Conservation (phyloP, 129 eudicot genomes). For the Arctium minus region DNA sequence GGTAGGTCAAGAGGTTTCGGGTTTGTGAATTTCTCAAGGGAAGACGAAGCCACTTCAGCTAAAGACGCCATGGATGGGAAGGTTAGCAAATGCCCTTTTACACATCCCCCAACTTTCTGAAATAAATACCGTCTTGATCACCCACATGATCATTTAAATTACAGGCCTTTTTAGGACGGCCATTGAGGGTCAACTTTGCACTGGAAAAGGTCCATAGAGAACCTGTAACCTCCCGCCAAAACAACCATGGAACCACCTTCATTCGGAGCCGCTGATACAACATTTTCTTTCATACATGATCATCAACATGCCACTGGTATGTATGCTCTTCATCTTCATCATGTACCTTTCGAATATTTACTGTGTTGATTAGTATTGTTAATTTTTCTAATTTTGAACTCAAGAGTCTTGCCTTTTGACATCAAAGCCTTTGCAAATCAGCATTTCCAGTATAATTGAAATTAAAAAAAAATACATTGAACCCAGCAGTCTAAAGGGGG, state of each 20-base stretch:
- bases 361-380: not conserved
- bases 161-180: constrained; percentile 69
- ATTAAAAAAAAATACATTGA: not conserved
- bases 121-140: not conserved
- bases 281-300: not conserved
- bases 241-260: constrained; percentile 19
- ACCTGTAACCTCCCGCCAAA: constrained; percentile 52
- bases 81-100: constrained; percentile 26
- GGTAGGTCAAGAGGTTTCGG: constrained; percentile 90
- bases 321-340: not conserved
- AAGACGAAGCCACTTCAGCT: constrained; percentile 62
- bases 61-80: constrained; percentile 89
- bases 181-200: constrained; percentile 59
- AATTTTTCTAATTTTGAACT: not conserved
- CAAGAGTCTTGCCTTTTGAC: not conserved
- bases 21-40: constrained; percentile 56
- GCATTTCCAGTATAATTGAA: not conserved
- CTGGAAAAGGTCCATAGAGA: constrained; percentile 62
- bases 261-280: constrained; percentile 13
- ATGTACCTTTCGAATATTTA: not conserved
- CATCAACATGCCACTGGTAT: not conserved
- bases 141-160: not conserved
- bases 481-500: not conserved
- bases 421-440: not conserved
- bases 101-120: not conserved